Conservation (phyloP, 2,329 filamentous ascomycete genomes). For the Leptographium radiaticola region DNA sequence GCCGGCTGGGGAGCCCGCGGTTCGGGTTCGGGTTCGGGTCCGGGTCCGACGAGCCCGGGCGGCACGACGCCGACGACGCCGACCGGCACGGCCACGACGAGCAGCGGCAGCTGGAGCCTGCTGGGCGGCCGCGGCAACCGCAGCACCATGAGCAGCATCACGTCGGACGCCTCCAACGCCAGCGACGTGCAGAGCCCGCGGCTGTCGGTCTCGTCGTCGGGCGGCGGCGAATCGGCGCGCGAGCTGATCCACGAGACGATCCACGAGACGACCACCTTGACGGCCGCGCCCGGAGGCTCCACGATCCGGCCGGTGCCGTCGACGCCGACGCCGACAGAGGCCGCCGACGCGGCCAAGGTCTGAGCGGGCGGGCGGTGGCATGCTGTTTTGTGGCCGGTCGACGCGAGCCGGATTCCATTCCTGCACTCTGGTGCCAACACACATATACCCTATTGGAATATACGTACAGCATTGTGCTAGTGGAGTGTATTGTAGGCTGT, state of each 20-base stretch:
- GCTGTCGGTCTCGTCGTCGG: slow-evolving; percentile 10
- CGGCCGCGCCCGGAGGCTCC: neutral
- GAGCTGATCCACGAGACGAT: neutral
- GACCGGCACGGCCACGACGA: neutral
- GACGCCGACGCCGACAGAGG: neutral
- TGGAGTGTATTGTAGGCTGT: too few relatives aligned
- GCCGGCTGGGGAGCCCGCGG: slow-evolving; percentile 24
- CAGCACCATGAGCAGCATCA: slow-evolving; percentile 14
- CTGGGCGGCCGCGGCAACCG: slow-evolving; percentile 9
- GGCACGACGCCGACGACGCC: neutral
- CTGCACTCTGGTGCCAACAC: too few relatives aligned
- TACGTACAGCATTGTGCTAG: too few relatives aligned
- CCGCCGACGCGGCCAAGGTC: neutral
- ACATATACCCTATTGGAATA: too few relatives aligned
- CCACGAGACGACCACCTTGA: neutral
- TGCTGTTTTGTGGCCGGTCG: too few relatives aligned
- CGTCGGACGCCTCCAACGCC: slow-evolving; percentile 5
- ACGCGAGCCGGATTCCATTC: too few relatives aligned
- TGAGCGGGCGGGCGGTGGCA: too few relatives aligned
- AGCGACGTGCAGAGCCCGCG: slow-evolving; percentile 4
- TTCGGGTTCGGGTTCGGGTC: neutral
- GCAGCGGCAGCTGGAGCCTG: neutral
- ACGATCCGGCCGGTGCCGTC: neutral
- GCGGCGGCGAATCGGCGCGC: slow-evolving; percentile 2
- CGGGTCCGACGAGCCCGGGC: neutral